Percentiles rank a stretch among this genome's conserved stretches.
Conservation (phyloP, 352 stramenopile species). For the Phytophthora uliginosa region DNA sequence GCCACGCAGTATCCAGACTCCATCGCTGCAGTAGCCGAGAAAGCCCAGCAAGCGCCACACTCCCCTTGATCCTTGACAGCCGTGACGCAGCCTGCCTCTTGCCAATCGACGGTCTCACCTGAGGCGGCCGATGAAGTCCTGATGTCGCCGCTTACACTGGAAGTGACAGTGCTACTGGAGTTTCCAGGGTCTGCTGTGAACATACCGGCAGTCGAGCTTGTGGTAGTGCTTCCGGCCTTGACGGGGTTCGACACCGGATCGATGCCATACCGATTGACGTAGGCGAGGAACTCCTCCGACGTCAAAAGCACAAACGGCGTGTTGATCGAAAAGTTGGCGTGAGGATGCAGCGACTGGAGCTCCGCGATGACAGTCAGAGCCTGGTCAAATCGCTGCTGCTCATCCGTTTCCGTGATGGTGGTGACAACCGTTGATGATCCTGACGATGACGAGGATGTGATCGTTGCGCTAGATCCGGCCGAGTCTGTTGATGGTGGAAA, state of each 20-base stretch:
- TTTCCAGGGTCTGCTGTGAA: slow-evolving; percentile 37
- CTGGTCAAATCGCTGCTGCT: slow-evolving; percentile 62
- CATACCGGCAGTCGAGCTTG: slow-evolving; percentile 32
- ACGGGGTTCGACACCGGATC: slow-evolving; percentile 32
- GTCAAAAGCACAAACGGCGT: slow-evolving; percentile 73
- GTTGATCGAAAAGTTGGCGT: slow-evolving; percentile 67
- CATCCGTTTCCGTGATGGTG: slow-evolving; percentile 38
- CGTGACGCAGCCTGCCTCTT: slow-evolving; percentile 80
- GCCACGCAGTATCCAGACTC: slow-evolving; percentile 63
- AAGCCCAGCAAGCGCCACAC: slow-evolving; percentile 70
- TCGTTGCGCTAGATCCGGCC: slow-evolving; percentile 25
- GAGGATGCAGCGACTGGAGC: slow-evolving; percentile 59
- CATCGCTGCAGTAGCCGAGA: slow-evolving; percentile 68
- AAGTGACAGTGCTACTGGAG: slow-evolving; percentile 9
- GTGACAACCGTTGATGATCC: slow-evolving; percentile 10
- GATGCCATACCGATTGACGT: slow-evolving; percentile 57
- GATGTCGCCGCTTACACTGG: slow-evolving; percentile 33
- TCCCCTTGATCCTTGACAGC: slow-evolving; percentile 61
- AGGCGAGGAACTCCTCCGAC: slow-evolving; percentile 62
- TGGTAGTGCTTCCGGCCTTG: slow-evolving; percentile 21
- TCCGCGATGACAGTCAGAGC: slow-evolving; percentile 47
- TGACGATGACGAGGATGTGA: slow-evolving; percentile 23
- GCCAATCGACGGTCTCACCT: slow-evolving; percentile 77
- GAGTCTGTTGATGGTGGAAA: slow-evolving; percentile 21
- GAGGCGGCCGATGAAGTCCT: slow-evolving; percentile 49